Percentiles rank a stretch among this genome's conserved stretches.
Conservation (phyloP, 441 rosid species). For the Capsella rubella region DNA sequence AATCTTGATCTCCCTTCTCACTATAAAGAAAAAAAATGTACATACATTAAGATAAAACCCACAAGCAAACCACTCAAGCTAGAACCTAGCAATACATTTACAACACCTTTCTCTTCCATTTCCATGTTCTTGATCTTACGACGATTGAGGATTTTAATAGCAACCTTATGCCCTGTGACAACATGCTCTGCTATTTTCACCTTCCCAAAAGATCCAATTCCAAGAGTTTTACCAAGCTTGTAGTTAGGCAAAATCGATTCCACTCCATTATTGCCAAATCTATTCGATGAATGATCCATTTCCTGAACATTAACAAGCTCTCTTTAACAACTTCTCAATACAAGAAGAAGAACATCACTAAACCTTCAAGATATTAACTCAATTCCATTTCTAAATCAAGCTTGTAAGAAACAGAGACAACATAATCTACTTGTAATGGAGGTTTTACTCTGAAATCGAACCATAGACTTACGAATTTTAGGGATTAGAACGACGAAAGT, state of each 20-base stretch:
- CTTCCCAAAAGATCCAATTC: constrained; percentile 96
- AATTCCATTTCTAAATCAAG: not conserved
- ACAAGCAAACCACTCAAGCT: not conserved
- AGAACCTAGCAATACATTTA: not conserved
- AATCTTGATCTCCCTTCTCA: constrained; percentile 91
- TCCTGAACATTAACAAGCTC: constrained; percentile 32
- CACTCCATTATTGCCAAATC: constrained; percentile 55
- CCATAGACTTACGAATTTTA: not conserved
- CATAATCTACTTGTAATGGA: constrained; percentile 4
- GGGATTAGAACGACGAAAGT: constrained; percentile 11
- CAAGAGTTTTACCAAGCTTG: constrained; percentile 93
- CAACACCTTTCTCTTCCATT: constrained; percentile 95
- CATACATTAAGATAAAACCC: not conserved
- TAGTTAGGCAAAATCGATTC: constrained; percentile 74
- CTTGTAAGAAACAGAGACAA: constrained; percentile 1
- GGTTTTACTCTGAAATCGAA: not conserved
- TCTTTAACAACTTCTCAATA: not conserved
- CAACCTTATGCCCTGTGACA: constrained; percentile 93
- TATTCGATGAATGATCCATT: constrained; percentile 77
- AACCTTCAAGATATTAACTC: not conserved
- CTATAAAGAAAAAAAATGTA: constrained; percentile 50
- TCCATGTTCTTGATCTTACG: constrained; percentile 90
- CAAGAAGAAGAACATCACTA: not conserved
- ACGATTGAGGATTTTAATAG: constrained; percentile 95
- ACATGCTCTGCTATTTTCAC: constrained; percentile 96